A percentile compares a stretch with the other conserved stretches of the same genome.
These are phyloP conservation scores for Saxophila tyrrhenica DNA, from an alignment of 495 filamentous ascomycete genomes.

Conservation along the genomic window DNA sequence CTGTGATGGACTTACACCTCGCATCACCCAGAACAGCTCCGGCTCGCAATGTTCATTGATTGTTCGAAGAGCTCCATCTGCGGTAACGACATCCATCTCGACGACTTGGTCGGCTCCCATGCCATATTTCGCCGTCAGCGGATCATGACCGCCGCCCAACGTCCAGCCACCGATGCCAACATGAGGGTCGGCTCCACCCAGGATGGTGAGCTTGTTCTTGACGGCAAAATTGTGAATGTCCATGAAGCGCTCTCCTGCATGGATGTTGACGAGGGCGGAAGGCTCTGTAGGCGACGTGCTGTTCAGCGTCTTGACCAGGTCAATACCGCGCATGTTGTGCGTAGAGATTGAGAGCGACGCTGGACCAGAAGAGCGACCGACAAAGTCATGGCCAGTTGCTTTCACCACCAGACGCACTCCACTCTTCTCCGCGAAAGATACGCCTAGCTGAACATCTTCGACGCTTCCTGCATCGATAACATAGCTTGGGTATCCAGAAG, in stretches of 20 bases:
- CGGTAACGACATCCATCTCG: neutral
- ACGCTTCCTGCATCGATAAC: neutral
- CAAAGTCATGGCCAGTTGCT: neutral
- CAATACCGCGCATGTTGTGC: neutral
- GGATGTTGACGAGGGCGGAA: neutral
- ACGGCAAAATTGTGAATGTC: neutral
- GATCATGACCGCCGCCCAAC: constrained; percentile 3
- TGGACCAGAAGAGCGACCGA: neutral
- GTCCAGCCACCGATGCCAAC: neutral
- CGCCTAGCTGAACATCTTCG: neutral
- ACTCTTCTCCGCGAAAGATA: neutral
- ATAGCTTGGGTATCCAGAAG: neutral
- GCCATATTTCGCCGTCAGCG: constrained; percentile 1
- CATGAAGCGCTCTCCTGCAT: neutral
- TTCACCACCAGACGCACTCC: neutral
- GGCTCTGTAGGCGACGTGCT: neutral
- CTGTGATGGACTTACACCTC: constrained; percentile 5
- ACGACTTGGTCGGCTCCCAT: constrained; percentile 4
- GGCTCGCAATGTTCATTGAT: constrained; percentile 2
- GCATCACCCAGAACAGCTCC: constrained; percentile 9
- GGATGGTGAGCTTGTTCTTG: neutral
- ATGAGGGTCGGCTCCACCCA: neutral
- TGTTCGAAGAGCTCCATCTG: neutral
- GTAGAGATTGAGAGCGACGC: neutral
- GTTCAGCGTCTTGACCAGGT: neutral